A percentile compares a stretch with the other conserved stretches of the same genome.
Conservation (phyloP, 2,329 filamentous ascomycete genomes). For the Metarhizium robertsii region DNA sequence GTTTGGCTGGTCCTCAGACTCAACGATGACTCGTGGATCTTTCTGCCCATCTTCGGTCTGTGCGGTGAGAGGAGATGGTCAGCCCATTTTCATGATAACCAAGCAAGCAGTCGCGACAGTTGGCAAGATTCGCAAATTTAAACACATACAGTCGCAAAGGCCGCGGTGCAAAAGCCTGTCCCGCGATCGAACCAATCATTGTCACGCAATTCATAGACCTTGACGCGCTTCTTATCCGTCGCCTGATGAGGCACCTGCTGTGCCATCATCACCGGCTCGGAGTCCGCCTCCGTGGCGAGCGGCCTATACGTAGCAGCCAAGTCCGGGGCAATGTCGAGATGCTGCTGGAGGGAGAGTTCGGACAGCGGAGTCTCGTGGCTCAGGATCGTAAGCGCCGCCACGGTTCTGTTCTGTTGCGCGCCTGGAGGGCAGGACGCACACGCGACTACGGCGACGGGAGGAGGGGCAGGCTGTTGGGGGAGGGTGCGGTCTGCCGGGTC, state of each 20-base stretch:
- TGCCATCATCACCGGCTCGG: constrained; percentile 61
- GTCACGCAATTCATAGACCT: constrained; percentile 96
- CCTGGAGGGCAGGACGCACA: constrained; percentile 10
- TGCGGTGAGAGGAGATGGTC: neutral
- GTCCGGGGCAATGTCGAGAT: constrained; percentile 46
- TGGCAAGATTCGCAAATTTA: neutral
- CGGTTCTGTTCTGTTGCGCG: constrained; percentile 28
- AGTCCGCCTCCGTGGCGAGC: constrained; percentile 42
- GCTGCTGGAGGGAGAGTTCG: constrained; percentile 51
- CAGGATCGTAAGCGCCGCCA: constrained; percentile 50
- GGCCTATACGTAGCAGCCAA: constrained; percentile 40
- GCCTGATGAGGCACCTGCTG: constrained; percentile 60
- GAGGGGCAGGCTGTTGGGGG: neutral
- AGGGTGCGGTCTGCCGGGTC: constrained; percentile 1
- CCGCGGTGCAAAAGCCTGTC: constrained; percentile 86
- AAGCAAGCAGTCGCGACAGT: neutral
- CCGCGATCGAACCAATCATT: constrained; percentile 99
- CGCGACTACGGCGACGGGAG: constrained; percentile 1
- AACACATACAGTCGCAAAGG: constrained; percentile 58
- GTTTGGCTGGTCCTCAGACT: constrained; percentile 85
- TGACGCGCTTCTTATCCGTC: constrained; percentile 71
- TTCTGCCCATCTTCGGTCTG: constrained; percentile 56
- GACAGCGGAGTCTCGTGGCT: constrained; percentile 38
- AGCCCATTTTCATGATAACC: neutral
- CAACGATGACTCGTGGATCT: constrained; percentile 80